Evolutionary conservation across 768 basidiomycete species (phyloP).

Genomic region (Panus rudis): DNA sequence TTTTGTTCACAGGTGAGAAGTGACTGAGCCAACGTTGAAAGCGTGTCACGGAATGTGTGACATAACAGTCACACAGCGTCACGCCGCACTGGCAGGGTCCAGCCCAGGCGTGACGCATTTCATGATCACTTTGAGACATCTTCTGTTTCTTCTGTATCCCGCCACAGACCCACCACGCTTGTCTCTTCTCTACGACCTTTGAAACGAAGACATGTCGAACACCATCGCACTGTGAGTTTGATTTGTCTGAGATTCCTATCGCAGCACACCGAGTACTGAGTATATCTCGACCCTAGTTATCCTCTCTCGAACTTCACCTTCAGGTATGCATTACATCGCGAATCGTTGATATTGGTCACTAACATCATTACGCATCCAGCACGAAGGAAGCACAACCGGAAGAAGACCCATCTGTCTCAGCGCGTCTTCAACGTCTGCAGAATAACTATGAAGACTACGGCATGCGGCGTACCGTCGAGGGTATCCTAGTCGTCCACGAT

Average conservation of each 20-base stretch:
- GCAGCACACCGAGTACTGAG: not conserved
- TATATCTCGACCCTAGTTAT: conserved; percentile 41
- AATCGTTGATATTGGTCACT: not conserved
- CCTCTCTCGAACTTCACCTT: conserved; percentile 90
- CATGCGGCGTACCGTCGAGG: conserved; percentile 93
- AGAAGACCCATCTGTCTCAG: conserved; percentile 94
- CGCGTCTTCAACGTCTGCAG: conserved; percentile 88
- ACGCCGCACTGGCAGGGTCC: too few species aligned
- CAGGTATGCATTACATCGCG: conserved; percentile 41
- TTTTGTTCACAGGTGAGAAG: too few species aligned
- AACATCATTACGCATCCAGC: conserved; percentile 31
- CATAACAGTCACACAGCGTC: too few species aligned
- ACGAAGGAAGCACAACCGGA: conserved; percentile 96
- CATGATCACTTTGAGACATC: too few species aligned
- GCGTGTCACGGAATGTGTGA: too few species aligned
- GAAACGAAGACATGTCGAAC: conserved; percentile 41
- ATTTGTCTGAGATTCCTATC: not conserved
- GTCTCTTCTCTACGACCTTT: too few species aligned
- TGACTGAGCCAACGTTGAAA: too few species aligned
- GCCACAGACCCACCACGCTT: too few species aligned
- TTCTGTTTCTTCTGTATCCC: too few species aligned
- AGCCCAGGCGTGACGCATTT: too few species aligned
- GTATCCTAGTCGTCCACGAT: conserved; percentile 85
- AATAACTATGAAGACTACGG: conserved; percentile 97
- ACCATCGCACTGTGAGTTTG: conserved; percentile 45